Conservation (phyloP, 2,329 filamentous ascomycete genomes). For the Aureobasidium sp. region DNA sequence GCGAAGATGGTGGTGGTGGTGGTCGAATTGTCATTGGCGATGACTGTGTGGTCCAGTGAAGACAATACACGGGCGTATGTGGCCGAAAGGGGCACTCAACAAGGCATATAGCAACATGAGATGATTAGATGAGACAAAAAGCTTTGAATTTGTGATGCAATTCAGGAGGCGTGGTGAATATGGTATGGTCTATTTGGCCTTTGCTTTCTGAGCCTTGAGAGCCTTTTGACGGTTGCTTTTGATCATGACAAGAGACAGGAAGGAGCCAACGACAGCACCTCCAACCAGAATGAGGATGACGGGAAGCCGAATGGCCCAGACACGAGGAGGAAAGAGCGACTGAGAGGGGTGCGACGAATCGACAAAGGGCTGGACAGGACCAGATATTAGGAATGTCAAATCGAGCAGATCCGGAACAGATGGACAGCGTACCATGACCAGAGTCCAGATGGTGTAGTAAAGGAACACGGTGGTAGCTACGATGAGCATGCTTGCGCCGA, state of each 20-base stretch:
- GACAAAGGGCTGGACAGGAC: constrained; percentile 74
- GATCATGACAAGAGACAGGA: constrained; percentile 97
- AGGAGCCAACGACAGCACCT: constrained; percentile 89
- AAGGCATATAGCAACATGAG: background rate
- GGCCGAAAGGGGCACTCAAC: too few relatives aligned
- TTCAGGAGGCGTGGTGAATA: too few relatives aligned
- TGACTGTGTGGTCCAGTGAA: constrained; percentile 25
- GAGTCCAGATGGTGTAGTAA: constrained; percentile 97
- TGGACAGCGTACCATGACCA: constrained; percentile 70
- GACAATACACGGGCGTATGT: too few relatives aligned
- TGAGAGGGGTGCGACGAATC: constrained; percentile 90
- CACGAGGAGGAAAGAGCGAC: constrained; percentile 89
- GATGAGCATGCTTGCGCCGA: constrained; percentile 69
- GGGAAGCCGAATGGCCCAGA: constrained; percentile 97
- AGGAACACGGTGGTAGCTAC: constrained; percentile 66
- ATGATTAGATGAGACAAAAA: background rate
- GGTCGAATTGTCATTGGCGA: constrained; percentile 22
- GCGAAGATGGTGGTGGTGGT: constrained; percentile 15
- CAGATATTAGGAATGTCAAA: background rate
- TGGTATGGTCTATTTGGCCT: constrained; percentile 55
- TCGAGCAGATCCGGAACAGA: background rate
- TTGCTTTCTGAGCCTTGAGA: constrained; percentile 82
- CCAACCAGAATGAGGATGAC: constrained; percentile 92
- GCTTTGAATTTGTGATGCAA: background rate
- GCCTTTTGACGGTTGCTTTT: constrained; percentile 97